Base-by-base conservation (phyloP, 371 early-diverging fungal species). In the Mucor circinelloides region DNA sequence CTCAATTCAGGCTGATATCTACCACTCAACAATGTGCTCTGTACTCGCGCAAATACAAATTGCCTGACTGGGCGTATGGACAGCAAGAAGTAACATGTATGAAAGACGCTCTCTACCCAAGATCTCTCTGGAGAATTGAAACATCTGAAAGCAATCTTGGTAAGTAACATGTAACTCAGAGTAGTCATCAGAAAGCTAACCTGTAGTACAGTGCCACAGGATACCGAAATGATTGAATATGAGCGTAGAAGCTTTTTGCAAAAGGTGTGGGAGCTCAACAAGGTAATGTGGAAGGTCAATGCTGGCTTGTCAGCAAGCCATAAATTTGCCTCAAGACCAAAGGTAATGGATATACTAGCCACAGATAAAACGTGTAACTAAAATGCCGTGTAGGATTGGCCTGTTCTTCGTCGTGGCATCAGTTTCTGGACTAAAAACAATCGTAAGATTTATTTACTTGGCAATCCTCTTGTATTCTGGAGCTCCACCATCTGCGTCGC, bases 381-480 rank as follows among this genome's bases (percentile, higher is more conserved):
- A 15, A 2, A 23, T 28, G 8, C 5, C 3, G 0, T 31, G 27
- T 38, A 68, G 68, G 78, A 91, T 13, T 98, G 98, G 98, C 89
- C 94, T 10, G 82, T 91, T 70, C 78, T 97, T 60, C 80, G 86
- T 32, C 87, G 95, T 34, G 98, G 98, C 2, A 95, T 98, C 70
- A 90, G 91, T 10, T 97, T 95, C 82, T 98, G 97, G 97, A 89
- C 86, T 6, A 75, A 77, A 58, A 81, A 82, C n/a, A 72, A 81
- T 31, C 72, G 74, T 23, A 92, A 93, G 60, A 88, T 99, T 64
- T 99, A 98, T 74, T 85, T 99, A 63, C 76, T 99, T 34, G 99
- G 99, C 19, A 99, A 99, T 77, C 98, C 99, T 19, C 42, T 97
- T 30, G 75, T 93, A 6, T 99, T 97, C 92, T 98, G 96, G 91